Percentiles rank a stretch among this genome's conserved stretches.
These are phyloP conservation scores for Tilletia caries DNA, from an alignment of 1,284 basidiomycete species.

Conservation along the genomic window DNA sequence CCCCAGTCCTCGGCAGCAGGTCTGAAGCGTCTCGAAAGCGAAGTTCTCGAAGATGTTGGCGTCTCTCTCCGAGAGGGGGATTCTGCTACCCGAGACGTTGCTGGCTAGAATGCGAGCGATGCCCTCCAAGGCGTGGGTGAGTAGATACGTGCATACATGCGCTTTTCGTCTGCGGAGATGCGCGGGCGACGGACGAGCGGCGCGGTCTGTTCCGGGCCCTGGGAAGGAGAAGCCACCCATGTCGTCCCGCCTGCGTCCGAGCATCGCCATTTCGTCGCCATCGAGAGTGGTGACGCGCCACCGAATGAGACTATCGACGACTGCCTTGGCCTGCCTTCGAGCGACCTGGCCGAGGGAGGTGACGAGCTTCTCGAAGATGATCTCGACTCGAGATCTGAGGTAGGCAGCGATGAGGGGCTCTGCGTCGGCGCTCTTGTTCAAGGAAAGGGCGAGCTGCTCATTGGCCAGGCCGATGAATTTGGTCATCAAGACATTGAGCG, in stretches of 20 bases:
- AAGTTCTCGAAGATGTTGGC: constrained; percentile 31
- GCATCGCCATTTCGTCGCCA: constrained; percentile 1
- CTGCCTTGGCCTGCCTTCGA: neutral
- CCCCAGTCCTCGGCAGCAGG: constrained; percentile 41
- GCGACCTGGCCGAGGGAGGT: neutral
- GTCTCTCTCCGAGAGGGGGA: constrained; percentile 25
- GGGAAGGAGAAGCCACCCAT: constrained; percentile 6
- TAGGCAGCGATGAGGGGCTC: constrained; percentile 10
- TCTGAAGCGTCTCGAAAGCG: constrained; percentile 42
- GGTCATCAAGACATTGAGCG: constrained; percentile 15
- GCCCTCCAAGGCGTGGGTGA: constrained; percentile 3
- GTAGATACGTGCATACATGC: constrained; percentile 10
- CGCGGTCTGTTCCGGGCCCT: neutral
- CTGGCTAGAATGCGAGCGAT: constrained; percentile 4
- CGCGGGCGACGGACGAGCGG: neutral
- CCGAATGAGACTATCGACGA: constrained; percentile 6
- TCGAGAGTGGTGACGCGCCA: neutral
- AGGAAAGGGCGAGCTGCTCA: neutral
- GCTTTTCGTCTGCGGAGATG: constrained; percentile 5
- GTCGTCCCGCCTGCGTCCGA: constrained; percentile 5
- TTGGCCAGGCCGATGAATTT: constrained; percentile 8
- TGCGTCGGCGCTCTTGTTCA: constrained; percentile 11
- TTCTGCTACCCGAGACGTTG: constrained; percentile 7
- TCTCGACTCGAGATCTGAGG: neutral
- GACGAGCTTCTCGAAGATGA: neutral